Conservation (phyloP, 2,329 filamentous ascomycete species). For the Ophiostoma ips region DNA sequence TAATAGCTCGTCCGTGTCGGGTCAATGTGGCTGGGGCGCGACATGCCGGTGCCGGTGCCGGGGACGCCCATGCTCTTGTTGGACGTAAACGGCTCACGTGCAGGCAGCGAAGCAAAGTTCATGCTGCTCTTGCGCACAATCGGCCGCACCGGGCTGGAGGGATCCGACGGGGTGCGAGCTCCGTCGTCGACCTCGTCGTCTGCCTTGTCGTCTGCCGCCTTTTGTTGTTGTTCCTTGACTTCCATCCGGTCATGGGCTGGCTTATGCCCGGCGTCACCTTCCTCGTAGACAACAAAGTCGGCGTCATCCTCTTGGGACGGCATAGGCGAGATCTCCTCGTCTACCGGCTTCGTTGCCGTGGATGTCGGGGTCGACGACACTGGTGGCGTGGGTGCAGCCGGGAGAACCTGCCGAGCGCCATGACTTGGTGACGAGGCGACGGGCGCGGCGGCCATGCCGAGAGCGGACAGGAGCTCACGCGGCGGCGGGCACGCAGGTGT, state of each 20-base stretch:
- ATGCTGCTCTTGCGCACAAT: slow-evolving; percentile 85
- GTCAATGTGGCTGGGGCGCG: no score
- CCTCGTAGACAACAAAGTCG: background rate
- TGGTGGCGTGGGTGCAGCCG: slow-evolving; percentile 7
- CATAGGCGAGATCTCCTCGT: background rate
- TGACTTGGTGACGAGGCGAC: background rate
- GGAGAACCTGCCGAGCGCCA: background rate
- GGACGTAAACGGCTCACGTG: slow-evolving; percentile 69
- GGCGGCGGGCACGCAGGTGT: slow-evolving; percentile 13
- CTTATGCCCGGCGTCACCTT: background rate
- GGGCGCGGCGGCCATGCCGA: background rate
- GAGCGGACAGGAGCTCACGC: slow-evolving; percentile 8
- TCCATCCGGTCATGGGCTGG: background rate
- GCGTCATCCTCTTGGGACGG: background rate
- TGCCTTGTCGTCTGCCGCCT: background rate
- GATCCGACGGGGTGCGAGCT: slow-evolving; percentile 38
- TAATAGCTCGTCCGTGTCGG: slow-evolving; percentile 64
- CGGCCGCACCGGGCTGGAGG: slow-evolving; percentile 60
- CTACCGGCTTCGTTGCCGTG: background rate
- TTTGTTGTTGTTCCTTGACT: background rate
- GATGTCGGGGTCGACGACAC: slow-evolving; percentile 2
- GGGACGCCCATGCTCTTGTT: slow-evolving; percentile 63
- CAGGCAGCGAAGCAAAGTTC: slow-evolving; percentile 84
- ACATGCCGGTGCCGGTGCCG: slow-evolving; percentile 43
- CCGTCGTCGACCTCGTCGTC: background rate